Evolutionary conservation across 2,329 filamentous ascomycete species (phyloP), one percentile per base, ranked within the genome.

Genomic region (Ascochyta clinopodiicola): DNA sequence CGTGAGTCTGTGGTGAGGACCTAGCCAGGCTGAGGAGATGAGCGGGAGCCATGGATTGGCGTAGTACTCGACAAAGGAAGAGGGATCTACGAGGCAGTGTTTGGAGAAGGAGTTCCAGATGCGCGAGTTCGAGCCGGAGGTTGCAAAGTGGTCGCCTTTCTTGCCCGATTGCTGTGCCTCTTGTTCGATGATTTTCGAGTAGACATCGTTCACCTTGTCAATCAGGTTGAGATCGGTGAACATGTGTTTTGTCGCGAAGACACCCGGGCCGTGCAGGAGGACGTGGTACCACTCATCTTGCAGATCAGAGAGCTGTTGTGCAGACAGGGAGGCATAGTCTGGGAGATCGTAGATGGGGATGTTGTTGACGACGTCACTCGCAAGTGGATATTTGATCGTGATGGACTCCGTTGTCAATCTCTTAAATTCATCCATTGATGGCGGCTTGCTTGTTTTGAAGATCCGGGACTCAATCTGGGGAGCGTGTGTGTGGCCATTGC

Each of bases 61-160:
- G 70, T 85, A 87, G 77, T 88, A 88, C 6, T 68, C 56, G 0
- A 83, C 57, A 63, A 88, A 88, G 0, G 81, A 83, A 0, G 65
- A 38, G 0, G 85, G 80, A 57, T 86, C 79, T 25, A 74, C 66
- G 2, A 82, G 68, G 19, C 79, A 82, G 63, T 88, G 86, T 65
- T 88, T 88, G 59, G 81, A 81, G 71, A 88, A 85, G 0, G 85
- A 85, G 73, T 88, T 88, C 85, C 85, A 88, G 74, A 88, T 86
- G 9, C 86, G 80, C 49, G 82, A 78, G 65, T 88, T 88, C 22
- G 79, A 78, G 21, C 82, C 81, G 2, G 78, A 76, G 4, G 78
- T 72, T 1, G 85, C 84, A 69, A 88, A 88, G 64, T 88, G 86
- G 68, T 88, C 86, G 21, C 86, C 86, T 46, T 81, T 80, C 40